Percentiles rank a stretch among this genome's conserved stretches.
These are phyloP conservation scores for Crithidia bombi DNA, from an alignment of 208 protist genomes.

Conservation along the genomic window DNA sequence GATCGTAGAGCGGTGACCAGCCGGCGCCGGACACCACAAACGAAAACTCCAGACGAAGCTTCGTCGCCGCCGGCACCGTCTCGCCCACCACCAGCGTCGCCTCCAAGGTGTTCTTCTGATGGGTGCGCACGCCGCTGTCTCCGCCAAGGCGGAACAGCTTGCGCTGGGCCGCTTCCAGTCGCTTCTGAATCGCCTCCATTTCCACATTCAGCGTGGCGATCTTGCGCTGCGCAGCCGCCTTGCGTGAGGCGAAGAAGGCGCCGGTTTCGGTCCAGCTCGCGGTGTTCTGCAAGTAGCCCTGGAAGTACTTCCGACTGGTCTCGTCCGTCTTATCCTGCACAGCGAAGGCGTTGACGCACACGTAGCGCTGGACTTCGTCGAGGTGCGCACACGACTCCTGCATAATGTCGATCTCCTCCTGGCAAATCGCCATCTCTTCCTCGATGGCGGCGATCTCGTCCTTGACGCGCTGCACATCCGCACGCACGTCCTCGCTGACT, in stretches of 20 bases:
- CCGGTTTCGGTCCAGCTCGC: constrained; percentile 24
- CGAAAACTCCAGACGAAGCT: constrained; percentile 40
- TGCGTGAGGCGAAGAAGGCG: constrained; percentile 27
- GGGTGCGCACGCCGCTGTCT: constrained; percentile 23
- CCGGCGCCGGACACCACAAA: constrained; percentile 46
- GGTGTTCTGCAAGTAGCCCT: constrained; percentile 27
- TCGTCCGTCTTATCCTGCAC: constrained; percentile 1
- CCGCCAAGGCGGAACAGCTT: constrained; percentile 17
- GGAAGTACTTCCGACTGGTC: constrained; percentile 14
- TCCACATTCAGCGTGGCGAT: constrained; percentile 4
- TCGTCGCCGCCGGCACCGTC: constrained; percentile 7
- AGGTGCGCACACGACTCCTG: constrained; percentile 23
- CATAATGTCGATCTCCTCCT: constrained; percentile 22
- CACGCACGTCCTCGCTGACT: constrained; percentile 31
- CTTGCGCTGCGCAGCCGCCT: constrained; percentile 21
- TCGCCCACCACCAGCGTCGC: constrained; percentile 32
- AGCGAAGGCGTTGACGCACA: constrained; percentile 5
- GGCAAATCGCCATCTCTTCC: constrained; percentile 13
- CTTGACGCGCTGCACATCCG: constrained; percentile 30
- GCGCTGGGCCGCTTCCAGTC: constrained; percentile 9
- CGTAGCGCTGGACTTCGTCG: constrained; percentile 18
- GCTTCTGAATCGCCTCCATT: constrained; percentile 25
- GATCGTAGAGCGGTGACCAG: constrained; percentile 56
- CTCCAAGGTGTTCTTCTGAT: constrained; percentile 22
- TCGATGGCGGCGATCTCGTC: constrained; percentile 24